A percentile compares a stretch with the other conserved stretches of the same genome.
These are phyloP conservation scores for Vaccinium macrocarpon DNA, from an alignment of 148 eudicot species.

Conservation along the genomic window DNA sequence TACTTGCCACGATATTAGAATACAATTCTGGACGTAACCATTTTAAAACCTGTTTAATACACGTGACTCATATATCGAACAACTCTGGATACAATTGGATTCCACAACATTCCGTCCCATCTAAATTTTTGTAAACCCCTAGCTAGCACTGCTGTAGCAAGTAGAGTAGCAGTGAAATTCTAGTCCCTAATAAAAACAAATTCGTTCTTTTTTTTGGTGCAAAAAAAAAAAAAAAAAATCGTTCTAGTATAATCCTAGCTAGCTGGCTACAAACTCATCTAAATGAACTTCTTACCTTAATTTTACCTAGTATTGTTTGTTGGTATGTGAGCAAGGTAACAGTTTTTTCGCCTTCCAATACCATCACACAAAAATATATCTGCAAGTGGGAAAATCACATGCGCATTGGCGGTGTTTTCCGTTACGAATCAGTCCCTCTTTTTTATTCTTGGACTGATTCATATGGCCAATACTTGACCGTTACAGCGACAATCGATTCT, in stretches of 20 bases:
- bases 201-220: too few relatives aligned
- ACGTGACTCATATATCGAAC: background rate
- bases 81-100: background rate
- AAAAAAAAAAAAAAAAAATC: background rate
- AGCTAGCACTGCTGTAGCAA: too few relatives aligned
- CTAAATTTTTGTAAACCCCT: too few relatives aligned
- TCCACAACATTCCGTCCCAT: background rate
- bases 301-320: background rate
- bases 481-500: too few relatives aligned
- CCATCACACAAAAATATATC: too few relatives aligned
- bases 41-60: background rate
- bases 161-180: background rate
- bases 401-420: too few relatives aligned
- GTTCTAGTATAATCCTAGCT: background rate
- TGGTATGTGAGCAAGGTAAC: background rate
- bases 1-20: background rate
- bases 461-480: too few relatives aligned
- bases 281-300: background rate
- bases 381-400: too few relatives aligned
- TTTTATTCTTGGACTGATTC: too few relatives aligned
- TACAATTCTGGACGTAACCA: background rate
- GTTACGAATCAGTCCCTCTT: too few relatives aligned
- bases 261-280: background rate
- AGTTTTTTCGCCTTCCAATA: too few relatives aligned
- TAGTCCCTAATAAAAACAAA: background rate